phyloP scores from a whole-genome alignment of 2,329 filamentous ascomycete genomes.

The Fusarium musae region DNA sequence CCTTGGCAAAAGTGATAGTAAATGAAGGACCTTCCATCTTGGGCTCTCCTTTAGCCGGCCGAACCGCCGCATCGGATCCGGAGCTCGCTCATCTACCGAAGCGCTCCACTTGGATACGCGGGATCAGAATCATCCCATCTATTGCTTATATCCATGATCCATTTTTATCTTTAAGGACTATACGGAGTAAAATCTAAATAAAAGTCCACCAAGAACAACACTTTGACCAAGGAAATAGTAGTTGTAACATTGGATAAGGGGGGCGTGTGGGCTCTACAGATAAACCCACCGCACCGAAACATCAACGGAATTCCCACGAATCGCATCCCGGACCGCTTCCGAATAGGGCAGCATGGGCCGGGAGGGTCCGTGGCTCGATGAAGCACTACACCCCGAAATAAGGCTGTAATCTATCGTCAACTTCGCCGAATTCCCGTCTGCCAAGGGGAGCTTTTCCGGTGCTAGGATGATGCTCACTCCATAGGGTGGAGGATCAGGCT shows the following conservation, averaged over 20 bases:
- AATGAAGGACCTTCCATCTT: not conserved
- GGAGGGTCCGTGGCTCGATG: slow-evolving; percentile 19
- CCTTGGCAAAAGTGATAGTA: not conserved
- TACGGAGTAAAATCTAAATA: not conserved
- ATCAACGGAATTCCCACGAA: slow-evolving; percentile 31
- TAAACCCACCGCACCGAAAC: slow-evolving; percentile 21
- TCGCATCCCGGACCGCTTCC: slow-evolving; percentile 12
- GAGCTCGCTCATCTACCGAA: not conserved
- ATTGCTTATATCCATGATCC: not conserved
- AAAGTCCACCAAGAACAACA: not conserved
- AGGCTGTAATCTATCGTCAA: slow-evolving; percentile 16
- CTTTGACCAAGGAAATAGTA: not conserved
- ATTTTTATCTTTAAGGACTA: not conserved
- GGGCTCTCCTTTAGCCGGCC: not conserved
- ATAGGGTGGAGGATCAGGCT: not conserved
- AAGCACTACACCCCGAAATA: slow-evolving; percentile 1
- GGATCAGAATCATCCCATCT: slow-evolving; percentile 7
- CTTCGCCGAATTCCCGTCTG: slow-evolving; percentile 34
- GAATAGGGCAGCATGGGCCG: slow-evolving; percentile 30
- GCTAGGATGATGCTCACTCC: not conserved
- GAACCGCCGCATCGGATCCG: slow-evolving; percentile 17
- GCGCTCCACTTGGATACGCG: not conserved
- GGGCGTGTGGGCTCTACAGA: slow-evolving; percentile 11
- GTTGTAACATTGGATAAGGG: slow-evolving; percentile 8
- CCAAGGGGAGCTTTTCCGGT: slow-evolving; percentile 14